Conservation (phyloP, 176 grass and related monocot genomes). For the Oryza rufipogon region DNA sequence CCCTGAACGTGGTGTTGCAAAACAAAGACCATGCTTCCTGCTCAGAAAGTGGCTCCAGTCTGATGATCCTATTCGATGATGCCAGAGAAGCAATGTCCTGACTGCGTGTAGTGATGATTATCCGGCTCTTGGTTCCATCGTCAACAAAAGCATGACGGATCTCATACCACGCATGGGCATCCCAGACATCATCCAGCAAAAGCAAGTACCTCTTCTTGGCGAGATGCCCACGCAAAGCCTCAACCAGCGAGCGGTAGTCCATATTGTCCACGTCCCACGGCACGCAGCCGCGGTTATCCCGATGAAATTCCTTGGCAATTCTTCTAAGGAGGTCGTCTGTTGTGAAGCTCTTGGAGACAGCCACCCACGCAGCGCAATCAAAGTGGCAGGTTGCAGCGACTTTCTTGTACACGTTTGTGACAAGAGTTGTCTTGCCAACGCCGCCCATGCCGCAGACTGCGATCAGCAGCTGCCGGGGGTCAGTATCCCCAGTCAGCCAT, state of each 20-base stretch:
- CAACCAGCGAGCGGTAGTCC: constrained; percentile 2
- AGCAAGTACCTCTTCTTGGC: constrained; percentile 37
- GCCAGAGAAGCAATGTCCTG: constrained; percentile 36
- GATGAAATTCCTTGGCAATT: constrained; percentile 33
- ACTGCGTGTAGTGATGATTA: constrained; percentile 50
- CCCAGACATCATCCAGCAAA: constrained; percentile 52
- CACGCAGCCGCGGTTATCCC: neutral
- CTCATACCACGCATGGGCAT: constrained; percentile 23
- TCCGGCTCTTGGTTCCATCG: neutral
- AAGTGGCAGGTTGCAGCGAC: constrained; percentile 17
- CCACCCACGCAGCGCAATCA: constrained; percentile 49
- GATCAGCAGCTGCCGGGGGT: constrained; percentile 12
- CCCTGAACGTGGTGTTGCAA: constrained; percentile 32
- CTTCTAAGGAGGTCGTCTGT: constrained; percentile 33
- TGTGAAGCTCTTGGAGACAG: constrained; percentile 37
- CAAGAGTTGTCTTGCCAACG: constrained; percentile 54
- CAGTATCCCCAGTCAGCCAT: constrained; percentile 28
- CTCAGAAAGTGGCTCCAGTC: constrained; percentile 6
- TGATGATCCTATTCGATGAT: constrained; percentile 13
- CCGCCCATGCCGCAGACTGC: constrained; percentile 45
- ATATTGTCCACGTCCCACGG: neutral
- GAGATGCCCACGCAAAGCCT: constrained; percentile 26
- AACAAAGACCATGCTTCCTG: constrained; percentile 39
- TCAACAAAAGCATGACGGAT: constrained; percentile 33
- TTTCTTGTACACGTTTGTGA: constrained; percentile 32